These are phyloP conservation scores for Rachicladosporium sp. DNA, from an alignment of 2,329 filamentous ascomycete genomes.

Conservation along the genomic window DNA sequence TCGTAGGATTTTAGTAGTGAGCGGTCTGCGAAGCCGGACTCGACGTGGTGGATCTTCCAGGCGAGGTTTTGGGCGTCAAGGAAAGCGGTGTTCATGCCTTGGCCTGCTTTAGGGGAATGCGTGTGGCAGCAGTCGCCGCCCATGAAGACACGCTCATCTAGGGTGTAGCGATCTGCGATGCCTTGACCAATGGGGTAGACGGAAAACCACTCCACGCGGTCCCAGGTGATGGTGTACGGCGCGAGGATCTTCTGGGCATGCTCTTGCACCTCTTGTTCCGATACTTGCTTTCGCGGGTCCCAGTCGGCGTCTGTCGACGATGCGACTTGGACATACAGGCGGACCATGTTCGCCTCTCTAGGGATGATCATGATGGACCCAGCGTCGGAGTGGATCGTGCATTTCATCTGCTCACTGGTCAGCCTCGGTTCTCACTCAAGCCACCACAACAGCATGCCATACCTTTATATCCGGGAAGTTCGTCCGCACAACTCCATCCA, in stretches of 20 bases:
- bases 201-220: constrained; percentile 54
- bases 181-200: constrained; percentile 55
- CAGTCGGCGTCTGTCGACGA: constrained; percentile 50
- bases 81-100: constrained; percentile 52
- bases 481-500: constrained; percentile 53
- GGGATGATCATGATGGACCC: constrained; percentile 54
- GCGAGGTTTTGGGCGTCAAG: constrained; percentile 69
- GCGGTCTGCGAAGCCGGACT: constrained; percentile 65
- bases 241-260: constrained; percentile 46
- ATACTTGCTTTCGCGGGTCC: constrained; percentile 48
- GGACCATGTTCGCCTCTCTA: constrained; percentile 41
- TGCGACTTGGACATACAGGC: constrained; percentile 48
- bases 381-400: constrained; percentile 53
- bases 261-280: constrained; percentile 46
- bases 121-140: constrained; percentile 54
- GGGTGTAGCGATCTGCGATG: constrained; percentile 51
- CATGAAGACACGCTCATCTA: constrained; percentile 55
- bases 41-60: constrained; percentile 92
- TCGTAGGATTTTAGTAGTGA: constrained; percentile 75
- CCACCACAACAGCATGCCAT: constrained; percentile 7
- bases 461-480: constrained; percentile 52
- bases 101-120: constrained; percentile 50
- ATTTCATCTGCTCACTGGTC: constrained; percentile 42
- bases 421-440: not conserved
- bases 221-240: constrained; percentile 50